Percentiles rank a stretch among this genome's conserved stretches.
Conservation (phyloP, 2,329 filamentous ascomycete genomes). For the Scytalidium lignicola region DNA sequence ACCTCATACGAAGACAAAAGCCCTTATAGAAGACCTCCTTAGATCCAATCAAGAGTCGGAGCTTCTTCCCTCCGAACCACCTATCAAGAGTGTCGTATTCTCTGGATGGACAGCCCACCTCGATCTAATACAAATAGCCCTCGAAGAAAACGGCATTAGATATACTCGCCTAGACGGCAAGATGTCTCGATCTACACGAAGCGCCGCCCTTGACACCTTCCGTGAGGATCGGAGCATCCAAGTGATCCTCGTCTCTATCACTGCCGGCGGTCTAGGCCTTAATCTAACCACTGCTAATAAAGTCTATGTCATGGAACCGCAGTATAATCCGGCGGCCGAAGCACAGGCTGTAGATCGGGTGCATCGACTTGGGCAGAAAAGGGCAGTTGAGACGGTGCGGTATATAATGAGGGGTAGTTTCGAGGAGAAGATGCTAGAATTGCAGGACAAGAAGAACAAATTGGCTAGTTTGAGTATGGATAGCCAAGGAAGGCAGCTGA, state of each 20-base stretch:
- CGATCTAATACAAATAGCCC: slow-evolving; percentile 81
- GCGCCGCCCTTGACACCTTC: slow-evolving; percentile 71
- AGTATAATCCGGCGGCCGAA: slow-evolving; percentile 94
- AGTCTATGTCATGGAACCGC: slow-evolving; percentile 97
- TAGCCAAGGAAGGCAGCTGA: slow-evolving; percentile 30
- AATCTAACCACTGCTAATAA: slow-evolving; percentile 82
- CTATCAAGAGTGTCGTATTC: slow-evolving; percentile 91
- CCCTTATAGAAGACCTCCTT: slow-evolving; percentile 70
- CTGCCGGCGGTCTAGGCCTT: slow-evolving; percentile 83
- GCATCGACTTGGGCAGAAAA: slow-evolving; percentile 82
- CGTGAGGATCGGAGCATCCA: slow-evolving; percentile 65
- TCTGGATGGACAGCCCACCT: slow-evolving; percentile 95
- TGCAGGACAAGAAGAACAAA: slow-evolving; percentile 91
- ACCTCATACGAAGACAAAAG: slow-evolving; percentile 87
- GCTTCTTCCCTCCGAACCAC: slow-evolving; percentile 50
- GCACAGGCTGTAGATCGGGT: slow-evolving; percentile 93
- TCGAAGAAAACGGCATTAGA: slow-evolving; percentile 60
- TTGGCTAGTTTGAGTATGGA: slow-evolving; percentile 85
- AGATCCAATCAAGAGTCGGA: slow-evolving; percentile 58
- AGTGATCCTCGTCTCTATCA: slow-evolving; percentile 87
- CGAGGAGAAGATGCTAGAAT: slow-evolving; percentile 84
- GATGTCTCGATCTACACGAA: slow-evolving; percentile 73
- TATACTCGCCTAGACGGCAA: slow-evolving; percentile 85
- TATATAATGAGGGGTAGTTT: slow-evolving; percentile 90
- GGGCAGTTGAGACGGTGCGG: slow-evolving; percentile 79